Percentiles rank a stretch among this genome's conserved stretches.
phyloP scores from a whole-genome alignment of 2,329 filamentous ascomycete species.

The Aphanocladium album region DNA sequence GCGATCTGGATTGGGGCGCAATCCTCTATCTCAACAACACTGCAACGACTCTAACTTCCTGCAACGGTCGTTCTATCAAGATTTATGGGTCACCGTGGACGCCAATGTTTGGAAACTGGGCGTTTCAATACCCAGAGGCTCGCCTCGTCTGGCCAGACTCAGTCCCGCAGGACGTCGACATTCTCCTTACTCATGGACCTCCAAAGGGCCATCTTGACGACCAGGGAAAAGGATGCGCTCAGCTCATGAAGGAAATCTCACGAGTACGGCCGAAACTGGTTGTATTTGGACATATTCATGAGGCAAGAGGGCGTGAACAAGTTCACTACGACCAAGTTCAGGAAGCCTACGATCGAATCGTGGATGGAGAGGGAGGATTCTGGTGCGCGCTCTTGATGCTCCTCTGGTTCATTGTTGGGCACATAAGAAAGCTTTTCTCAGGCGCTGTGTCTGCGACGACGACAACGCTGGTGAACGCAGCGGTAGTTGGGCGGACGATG shows the following conservation, averaged over 20 bases:
- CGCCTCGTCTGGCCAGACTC: conserved; percentile 21
- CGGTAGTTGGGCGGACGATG: conserved; percentile 2
- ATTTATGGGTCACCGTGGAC: conserved; percentile 33
- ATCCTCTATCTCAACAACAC: conserved; percentile 30
- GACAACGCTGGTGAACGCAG: conserved; percentile 7
- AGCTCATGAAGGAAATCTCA: conserved; percentile 27
- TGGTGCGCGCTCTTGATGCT: background rate
- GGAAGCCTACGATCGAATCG: conserved; percentile 19
- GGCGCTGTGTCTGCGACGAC: background rate
- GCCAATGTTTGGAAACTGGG: conserved; percentile 30
- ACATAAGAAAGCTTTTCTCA: background rate
- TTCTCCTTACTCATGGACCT: conserved; percentile 35
- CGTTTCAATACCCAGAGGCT: conserved; percentile 34
- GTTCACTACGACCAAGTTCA: conserved; percentile 23
- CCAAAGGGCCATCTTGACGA: conserved; percentile 31
- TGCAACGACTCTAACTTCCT: conserved; percentile 20
- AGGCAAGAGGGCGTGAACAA: conserved; percentile 25
- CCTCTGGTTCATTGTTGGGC: background rate
- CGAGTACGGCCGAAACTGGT: conserved; percentile 28
- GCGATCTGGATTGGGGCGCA: conserved; percentile 26
- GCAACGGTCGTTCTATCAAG: conserved; percentile 23
- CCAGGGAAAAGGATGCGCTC: conserved; percentile 25
- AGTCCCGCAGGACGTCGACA: conserved; percentile 25
- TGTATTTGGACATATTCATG: conserved; percentile 37
- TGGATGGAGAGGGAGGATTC: background rate